Conservation (phyloP, 2,329 filamentous ascomycete species). For the Exophiala viscosa region DNA sequence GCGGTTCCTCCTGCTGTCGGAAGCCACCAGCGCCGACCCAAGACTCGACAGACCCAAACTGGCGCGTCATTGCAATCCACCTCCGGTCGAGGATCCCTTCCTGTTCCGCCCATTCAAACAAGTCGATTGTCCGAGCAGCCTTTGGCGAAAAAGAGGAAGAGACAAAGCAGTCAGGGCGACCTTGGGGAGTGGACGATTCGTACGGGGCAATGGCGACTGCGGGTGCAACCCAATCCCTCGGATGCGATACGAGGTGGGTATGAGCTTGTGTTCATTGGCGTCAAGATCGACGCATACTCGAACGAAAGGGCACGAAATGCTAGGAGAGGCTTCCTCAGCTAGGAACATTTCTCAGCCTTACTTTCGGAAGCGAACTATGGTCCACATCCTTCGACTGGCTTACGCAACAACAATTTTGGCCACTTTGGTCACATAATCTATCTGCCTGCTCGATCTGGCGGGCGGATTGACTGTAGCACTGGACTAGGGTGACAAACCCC, state of each 20-base stretch:
- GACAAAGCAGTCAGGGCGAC: conserved; percentile 19
- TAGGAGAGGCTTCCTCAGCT: conserved; percentile 59
- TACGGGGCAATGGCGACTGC: conserved; percentile 68
- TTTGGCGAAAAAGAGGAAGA: conserved; percentile 22
- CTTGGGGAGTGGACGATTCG: conserved; percentile 57
- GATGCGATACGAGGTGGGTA: conserved; percentile 48
- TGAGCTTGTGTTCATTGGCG: conserved; percentile 70
- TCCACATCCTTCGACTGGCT: too few relatives aligned
- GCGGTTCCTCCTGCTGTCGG: background rate
- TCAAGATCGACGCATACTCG: conserved; percentile 70
- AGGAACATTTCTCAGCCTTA: background rate
- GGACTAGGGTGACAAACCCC: too few relatives aligned
- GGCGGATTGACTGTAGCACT: too few relatives aligned
- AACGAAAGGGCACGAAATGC: conserved; percentile 65
- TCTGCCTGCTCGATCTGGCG: too few relatives aligned
- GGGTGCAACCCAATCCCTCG: conserved; percentile 52
- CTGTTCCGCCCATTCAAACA: conserved; percentile 17
- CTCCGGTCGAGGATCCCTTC: conserved; percentile 3
- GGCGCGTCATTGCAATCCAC: conserved; percentile 2
- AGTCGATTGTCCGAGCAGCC: conserved; percentile 10
- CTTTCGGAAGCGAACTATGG: too few relatives aligned
- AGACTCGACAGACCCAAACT: conserved; percentile 15
- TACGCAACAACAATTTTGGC: too few relatives aligned
- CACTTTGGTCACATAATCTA: too few relatives aligned
- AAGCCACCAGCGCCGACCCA: conserved; percentile 12